Evolutionary conservation across 1,139 yeast genomes (phyloP), one percentile per base, ranked within the genome.

Genomic region (Geotrichum aggregatum): DNA sequence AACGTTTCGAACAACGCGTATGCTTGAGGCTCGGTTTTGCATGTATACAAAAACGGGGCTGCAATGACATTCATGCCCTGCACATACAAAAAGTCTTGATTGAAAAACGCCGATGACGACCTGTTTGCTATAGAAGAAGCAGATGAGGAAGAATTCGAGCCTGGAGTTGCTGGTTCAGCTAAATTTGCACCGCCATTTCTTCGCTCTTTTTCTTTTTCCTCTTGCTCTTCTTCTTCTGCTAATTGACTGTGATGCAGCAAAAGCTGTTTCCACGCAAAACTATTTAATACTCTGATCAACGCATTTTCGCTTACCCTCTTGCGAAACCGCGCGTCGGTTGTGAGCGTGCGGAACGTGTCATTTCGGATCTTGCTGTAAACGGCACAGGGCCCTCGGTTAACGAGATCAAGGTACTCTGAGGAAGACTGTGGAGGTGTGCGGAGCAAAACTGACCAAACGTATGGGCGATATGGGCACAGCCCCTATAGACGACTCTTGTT

Each of bases 1-100:
- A 87, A 70, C 40, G 76, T 73, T 55, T 82, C 82, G 56, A 87
- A 80, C 31, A 91, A 61, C 10, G 86, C 80, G 66, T 80, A 89
- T 1, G 96, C 95, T 69, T 88, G 89, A 0, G 96, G 91, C 65
- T 89, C 98, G 41, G 89, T 80, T 51, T 84, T 82, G 60, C 86
- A 78, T 1, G 85, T 77, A 65, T 81, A 89, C 19, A 89, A 77
- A 54, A 89, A 79, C 0, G 97, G 97, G 0, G 96, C 97, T 35
- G 86, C 77, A 34, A 89, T 67, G 1, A 89, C 92, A 65, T 91
- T 91, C 83, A 91, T 81, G 1, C 97, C 97, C 65, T 89, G 97
- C 11, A 89, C 96, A 65, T 89, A 89, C 63, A 51, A 40, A 21
- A 54, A 54, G 14, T 54, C 56, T 16, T 43, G 48, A 36, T 49